Conservation (phyloP, 768 basidiomycete genomes). For the Gautieria morchelliformis region DNA sequence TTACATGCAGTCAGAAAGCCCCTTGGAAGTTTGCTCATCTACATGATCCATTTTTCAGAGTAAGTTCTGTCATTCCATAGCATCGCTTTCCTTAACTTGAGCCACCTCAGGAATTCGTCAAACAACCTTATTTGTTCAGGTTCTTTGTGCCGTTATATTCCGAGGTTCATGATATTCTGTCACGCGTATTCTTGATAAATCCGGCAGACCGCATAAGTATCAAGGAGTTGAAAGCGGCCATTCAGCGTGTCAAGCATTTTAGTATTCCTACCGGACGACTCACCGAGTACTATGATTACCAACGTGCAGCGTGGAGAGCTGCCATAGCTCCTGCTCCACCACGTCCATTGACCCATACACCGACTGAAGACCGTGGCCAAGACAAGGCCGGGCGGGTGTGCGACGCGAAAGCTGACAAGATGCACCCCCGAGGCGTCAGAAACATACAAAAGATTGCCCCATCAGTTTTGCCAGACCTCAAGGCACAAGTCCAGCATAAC, state of each 20-base stretch:
- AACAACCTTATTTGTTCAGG: constrained; percentile 10
- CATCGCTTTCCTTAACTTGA: constrained; percentile 40
- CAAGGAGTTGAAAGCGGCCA: constrained; percentile 33
- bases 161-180: constrained; percentile 32
- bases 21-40: constrained; percentile 87
- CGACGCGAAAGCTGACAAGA: too few relatives aligned
- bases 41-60: constrained; percentile 72
- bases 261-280: constrained; percentile 38
- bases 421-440: too few relatives aligned
- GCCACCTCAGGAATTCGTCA: constrained; percentile 28
- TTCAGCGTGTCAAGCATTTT: constrained; percentile 12
- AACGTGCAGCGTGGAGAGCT: not conserved
- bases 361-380: not conserved
- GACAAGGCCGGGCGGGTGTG: too few relatives aligned
- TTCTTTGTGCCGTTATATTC: constrained; percentile 47
- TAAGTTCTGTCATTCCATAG: not conserved
- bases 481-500: too few relatives aligned
- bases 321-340: not conserved
- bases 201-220: constrained; percentile 14
- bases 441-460: too few relatives aligned
- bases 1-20: constrained; percentile 79
- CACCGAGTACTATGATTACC: constrained; percentile 39
- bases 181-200: not conserved
- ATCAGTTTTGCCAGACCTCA: too few relatives aligned
- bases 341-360: not conserved